Base-by-base conservation (phyloP, 2,329 filamentous ascomycete genomes). In the Talaromyces sp. region DNA sequence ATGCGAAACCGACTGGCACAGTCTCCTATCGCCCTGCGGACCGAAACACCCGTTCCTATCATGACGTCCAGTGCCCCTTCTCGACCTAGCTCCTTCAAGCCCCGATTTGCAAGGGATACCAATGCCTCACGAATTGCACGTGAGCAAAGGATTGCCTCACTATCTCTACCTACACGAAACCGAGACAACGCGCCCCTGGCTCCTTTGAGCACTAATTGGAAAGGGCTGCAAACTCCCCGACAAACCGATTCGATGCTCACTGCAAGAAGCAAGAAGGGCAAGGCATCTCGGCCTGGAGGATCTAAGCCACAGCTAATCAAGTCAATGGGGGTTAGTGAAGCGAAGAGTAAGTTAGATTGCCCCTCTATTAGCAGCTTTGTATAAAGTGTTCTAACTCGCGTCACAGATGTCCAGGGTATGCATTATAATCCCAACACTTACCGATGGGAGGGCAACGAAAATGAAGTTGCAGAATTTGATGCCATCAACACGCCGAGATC, bases 381-480 rank as follows among this genome's bases (percentile, higher is more conserved):
- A 41, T 59, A 17, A 52, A 37, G 31, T 17, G 31, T 41, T 62
- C 67, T 67, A 71, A 69, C 71, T 65, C 31, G 57, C 25, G 67
- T 65, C 63, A 47, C 70, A 94, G 92, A 89, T 73, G 86, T 97
- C 67, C 95, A 97, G 77, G 95, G 94, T 69, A 99, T 99, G 95
- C 89, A 88, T 63, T 99, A 97, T 76, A 98, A 99, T 73, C 92
- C 95, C 7, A 83, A 85, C 33, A 90, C 91, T 9, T 95, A 89
- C 73, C 86, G 88, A 59, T 99, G 95, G 95, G 95, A 99, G 82
- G 95, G 95, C 61, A 99, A 99, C 72, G 95, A 99, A 75, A 94
- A 92, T 71, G 90, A 85, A 39, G 82, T 96, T 62, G 85, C 86
- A 68, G 87, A 88, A 4, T 99, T 99, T 77, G 93, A 97, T 62